These are phyloP conservation scores for Ogataea haglerorum DNA, from an alignment of 805 yeast species.

Conservation along the genomic window DNA sequence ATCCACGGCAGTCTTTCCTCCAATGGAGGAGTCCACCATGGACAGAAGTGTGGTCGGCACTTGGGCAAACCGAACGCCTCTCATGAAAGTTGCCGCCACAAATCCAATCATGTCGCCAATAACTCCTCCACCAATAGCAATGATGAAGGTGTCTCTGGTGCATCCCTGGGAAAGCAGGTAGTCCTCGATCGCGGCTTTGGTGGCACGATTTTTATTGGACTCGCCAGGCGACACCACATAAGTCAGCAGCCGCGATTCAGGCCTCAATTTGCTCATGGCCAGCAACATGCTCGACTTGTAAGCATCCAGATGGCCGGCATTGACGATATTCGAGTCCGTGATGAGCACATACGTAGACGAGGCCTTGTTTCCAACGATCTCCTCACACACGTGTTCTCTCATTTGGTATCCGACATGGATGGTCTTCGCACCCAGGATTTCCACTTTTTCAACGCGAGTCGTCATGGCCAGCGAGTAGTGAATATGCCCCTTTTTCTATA, in stretches of 20 bases:
- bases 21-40: conserved; percentile 98
- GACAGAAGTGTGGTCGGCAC: conserved; percentile 91
- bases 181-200: conserved; percentile 93
- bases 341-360: conserved; percentile 92
- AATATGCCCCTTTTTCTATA: neutral
- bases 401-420: conserved; percentile 90
- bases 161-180: conserved; percentile 78
- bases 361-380: conserved; percentile 55
- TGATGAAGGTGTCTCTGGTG: conserved; percentile 90
- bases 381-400: conserved; percentile 66
- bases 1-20: conserved; percentile 98
- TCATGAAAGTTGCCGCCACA: conserved; percentile 99
- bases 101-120: conserved; percentile 99
- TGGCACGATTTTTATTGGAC: conserved; percentile 78
- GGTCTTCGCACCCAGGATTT: conserved; percentile 75
- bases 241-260: conserved; percentile 62
- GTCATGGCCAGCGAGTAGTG: conserved; percentile 10
- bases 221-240: conserved; percentile 91
- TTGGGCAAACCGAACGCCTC: conserved; percentile 93
- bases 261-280: conserved; percentile 36
- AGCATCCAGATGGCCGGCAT: conserved; percentile 56
- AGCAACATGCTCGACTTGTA: conserved; percentile 43
- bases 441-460: conserved; percentile 45
- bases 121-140: conserved; percentile 98
- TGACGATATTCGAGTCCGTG: conserved; percentile 77